Conservation (phyloP, 2,329 filamentous ascomycete species). For the Gaeumannomyces tritici region DNA sequence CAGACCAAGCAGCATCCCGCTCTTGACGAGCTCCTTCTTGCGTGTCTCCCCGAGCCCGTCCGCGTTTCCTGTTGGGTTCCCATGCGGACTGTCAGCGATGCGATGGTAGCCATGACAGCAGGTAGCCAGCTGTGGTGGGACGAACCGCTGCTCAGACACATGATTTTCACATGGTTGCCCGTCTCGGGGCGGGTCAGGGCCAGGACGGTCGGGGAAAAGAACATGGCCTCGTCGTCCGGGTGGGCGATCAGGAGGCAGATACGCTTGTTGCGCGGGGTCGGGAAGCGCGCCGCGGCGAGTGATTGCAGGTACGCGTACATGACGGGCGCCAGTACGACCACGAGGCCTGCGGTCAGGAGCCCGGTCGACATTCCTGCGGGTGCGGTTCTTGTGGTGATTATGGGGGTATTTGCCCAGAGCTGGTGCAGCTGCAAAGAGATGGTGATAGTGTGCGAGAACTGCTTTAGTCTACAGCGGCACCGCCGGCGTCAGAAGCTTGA, state of each 20-base stretch:
- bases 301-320: conserved; percentile 43
- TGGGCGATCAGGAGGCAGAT: conserved; percentile 92
- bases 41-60: conserved; percentile 78
- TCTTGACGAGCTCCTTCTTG: conserved; percentile 74
- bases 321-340: conserved; percentile 31
- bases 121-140: background rate
- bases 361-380: background rate
- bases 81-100: background rate
- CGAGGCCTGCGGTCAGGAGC: conserved; percentile 19
- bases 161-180: conserved; percentile 86
- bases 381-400: background rate
- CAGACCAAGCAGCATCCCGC: conserved; percentile 67
- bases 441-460: background rate
- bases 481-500: background rate
- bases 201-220: conserved; percentile 84
- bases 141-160: conserved; percentile 79
- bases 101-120: background rate
- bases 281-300: conserved; percentile 43
- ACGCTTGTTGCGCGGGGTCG: conserved; percentile 67
- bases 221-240: conserved; percentile 99
- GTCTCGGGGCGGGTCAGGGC: conserved; percentile 70
- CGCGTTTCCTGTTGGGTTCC: conserved; percentile 55
- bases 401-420: too few species aligned
- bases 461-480: too few species aligned
- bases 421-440: background rate